Conservation (phyloP, 2,329 filamentous ascomycete genomes). For the Phyllosticta paracitricarpa region DNA sequence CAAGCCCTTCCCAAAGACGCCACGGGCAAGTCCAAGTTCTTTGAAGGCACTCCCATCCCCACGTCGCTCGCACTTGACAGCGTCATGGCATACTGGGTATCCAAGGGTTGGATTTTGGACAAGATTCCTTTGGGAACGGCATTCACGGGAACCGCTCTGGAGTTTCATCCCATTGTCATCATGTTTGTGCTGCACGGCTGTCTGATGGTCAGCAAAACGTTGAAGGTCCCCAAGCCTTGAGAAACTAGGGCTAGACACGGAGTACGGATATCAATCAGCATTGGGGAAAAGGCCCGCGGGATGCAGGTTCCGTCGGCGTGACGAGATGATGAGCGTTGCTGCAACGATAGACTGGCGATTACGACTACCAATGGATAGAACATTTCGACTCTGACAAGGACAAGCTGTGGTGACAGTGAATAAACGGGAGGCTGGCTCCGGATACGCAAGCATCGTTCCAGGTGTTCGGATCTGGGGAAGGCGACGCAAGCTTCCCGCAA, state of each 20-base stretch:
- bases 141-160: conserved; percentile 56
- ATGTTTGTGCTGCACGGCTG: conserved; percentile 85
- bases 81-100: conserved; percentile 84
- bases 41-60: conserved; percentile 93
- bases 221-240: conserved; percentile 83
- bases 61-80: conserved; percentile 73
- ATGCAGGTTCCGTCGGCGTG: neutral
- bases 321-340: conserved; percentile 9
- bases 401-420: neutral
- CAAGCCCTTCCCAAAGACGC: conserved; percentile 82
- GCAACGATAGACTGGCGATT: conserved; percentile 7
- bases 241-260: neutral
- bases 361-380: neutral
- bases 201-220: conserved; percentile 88
- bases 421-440: neutral
- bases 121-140: conserved; percentile 67
- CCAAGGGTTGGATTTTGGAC: conserved; percentile 67
- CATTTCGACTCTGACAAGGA: no score
- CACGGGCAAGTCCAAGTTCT: conserved; percentile 84
- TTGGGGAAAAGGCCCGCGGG: neutral
- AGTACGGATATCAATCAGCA: neutral
- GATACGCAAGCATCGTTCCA: neutral
- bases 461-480: neutral
- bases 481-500: neutral
- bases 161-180: conserved; percentile 73